Evolutionary conservation across 1,284 basidiomycete genomes (phyloP), one percentile per base, ranked within the genome.

Genomic region (Rhodotorula sp.): DNA sequence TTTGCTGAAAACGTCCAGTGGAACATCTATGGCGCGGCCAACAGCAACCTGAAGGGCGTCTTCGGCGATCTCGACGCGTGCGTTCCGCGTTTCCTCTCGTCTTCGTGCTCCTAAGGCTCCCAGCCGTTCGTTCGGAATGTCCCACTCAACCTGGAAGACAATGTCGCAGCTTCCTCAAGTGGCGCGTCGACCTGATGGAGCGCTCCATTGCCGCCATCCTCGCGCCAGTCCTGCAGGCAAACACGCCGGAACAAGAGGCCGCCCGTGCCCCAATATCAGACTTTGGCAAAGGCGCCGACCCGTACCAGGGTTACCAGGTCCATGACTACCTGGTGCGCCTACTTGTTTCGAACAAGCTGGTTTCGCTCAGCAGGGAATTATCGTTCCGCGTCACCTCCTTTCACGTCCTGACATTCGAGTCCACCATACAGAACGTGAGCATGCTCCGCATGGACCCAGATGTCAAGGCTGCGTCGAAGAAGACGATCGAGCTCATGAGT

Each of bases 141-240:
- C 34, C 34, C 34, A 34, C 34, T 34, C 34, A 34, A 34, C 34
- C 34, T 34, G 34, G 5, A 2, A 34, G 34, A 34, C 2, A 34
- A 34, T 13, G 54, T 12, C 49, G 53, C 41, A 54, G 46, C 4
- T 74, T 70, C 64, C 54, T 74, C 21, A 62, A 54, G 27, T 74
- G 72, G 72, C 66, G 72, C 3, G 63, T 74, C 25, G 48, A 55
- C 42, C 54, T 74, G 7, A 70, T 70, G 69, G 72, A 74, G 54
- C 57, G 64, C 54, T 52, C 59, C 23, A 45, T 74, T 44, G 56
- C 48, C 27, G 54, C 54, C 1, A 55, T 41, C 5, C 54, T 55
- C 54, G 27, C 16, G 34, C 54, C 54, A 2, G 45, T 64, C 9
- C 53, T 74, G 34, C 52, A 23, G 52, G 55, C 42, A 5, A 49